phyloP scores from a whole-genome alignment of 345 rosid genomes.

The Hibiscus mutabilis region DNA sequence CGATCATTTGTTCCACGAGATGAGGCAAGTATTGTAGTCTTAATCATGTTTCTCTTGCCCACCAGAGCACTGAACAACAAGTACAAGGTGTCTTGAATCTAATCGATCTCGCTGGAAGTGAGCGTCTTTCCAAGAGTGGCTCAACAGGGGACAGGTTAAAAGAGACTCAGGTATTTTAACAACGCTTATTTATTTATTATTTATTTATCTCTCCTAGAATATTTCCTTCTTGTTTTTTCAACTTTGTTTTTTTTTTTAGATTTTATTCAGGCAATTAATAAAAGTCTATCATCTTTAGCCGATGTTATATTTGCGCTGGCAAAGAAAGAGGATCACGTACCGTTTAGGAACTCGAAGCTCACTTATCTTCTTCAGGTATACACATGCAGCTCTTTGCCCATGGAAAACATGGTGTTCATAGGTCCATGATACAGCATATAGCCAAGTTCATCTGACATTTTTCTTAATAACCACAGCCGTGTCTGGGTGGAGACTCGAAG shows the following conservation, averaged over 20 bases:
- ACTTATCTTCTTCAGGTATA: constrained; percentile 91
- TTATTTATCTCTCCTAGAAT: neutral
- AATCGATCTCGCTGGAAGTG: constrained; percentile 98
- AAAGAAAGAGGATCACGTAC: constrained; percentile 89
- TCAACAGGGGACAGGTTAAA: constrained; percentile 89
- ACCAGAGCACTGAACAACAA: constrained; percentile 89
- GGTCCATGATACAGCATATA: neutral
- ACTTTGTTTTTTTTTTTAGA: neutral
- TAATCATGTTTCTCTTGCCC: constrained; percentile 9
- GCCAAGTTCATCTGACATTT: neutral
- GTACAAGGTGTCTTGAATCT: constrained; percentile 94
- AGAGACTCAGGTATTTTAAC: constrained; percentile 84
- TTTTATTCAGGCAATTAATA: constrained; percentile 71
- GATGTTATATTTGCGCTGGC: constrained; percentile 91
- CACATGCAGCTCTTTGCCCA: neutral
- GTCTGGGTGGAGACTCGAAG: constrained; percentile 95
- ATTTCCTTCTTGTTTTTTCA: neutral
- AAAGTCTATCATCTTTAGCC: constrained; percentile 79
- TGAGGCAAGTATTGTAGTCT: neutral
- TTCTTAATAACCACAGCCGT: constrained; percentile 63
- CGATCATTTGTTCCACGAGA: neutral
- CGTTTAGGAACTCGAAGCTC: constrained; percentile 89
- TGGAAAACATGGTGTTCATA: neutral
- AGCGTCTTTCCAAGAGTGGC: constrained; percentile 93
- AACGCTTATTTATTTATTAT: neutral